Base-by-base conservation (phyloP, 139 green algal genomes). In the Edaphochlamys debaryana region DNA sequence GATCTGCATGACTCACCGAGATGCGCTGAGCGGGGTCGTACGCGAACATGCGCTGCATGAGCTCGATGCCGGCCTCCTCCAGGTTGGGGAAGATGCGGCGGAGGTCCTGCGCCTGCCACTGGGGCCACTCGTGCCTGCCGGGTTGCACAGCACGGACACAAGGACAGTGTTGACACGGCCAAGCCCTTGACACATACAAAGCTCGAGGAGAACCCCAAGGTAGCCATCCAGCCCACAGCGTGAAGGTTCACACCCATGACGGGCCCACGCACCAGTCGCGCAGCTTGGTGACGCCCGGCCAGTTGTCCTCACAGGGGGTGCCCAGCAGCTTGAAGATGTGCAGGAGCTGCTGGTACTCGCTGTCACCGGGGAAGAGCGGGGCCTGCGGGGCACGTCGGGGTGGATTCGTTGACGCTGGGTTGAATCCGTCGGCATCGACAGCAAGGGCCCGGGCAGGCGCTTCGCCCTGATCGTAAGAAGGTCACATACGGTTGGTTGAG, bases 301-400 rank as follows among this genome's bases (percentile, higher is more conserved):
- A 95, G 54, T 84, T 92, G 7, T 90, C 70, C 85, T 99, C 95
- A 29, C 72, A 94, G 67, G 97, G 97, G 30, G 90, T 94, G 25
- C 98, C 98, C 71, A 98, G 87, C 63, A 98, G 79, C 63, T 93
- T 82, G 86, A 97, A 97, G 77, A 99, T 99, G 74, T 95, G 94
- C 36, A 98, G 86, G 58, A 98, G 70, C 91, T 98, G 95, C 63
- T 97, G 92, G 52, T 92, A 87, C 88, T 99, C 97, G 34, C 91
- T 96, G 86, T 98, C 95, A 8, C 94, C 95, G 15, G 94, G 94
- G 87, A 98, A 98, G 36, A 98, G 91, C 0, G 95, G 94, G 60
- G 90, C 88, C 87, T 95, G 88, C 83, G 87, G 50, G 8, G 6
- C 23, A 17, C 50, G 25, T 11, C 48, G 15, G 11, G 48, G n/a